phyloP scores from a whole-genome alignment of 129 eudicot genomes.

The Daucus carota region DH1_v3.0 NC_030388.2:29466001-29466500 shows the following conservation, averaged over 20 bases:
- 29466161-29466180: conserved; percentile 52
- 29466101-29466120: no score
- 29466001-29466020: no score
- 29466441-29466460: not conserved
- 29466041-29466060: no score
- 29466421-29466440: not conserved
- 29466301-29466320: conserved; percentile 69
- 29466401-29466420: not conserved
- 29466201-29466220: conserved; percentile 93
- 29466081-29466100: no score
- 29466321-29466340: conserved; percentile 92
- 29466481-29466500: not conserved
- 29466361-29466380: conserved; percentile 77
- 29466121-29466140: not conserved
- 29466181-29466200: conserved; percentile 92
- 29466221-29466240: conserved; percentile 22
- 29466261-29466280: conserved; percentile 22
- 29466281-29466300: conserved; percentile 47
- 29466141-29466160: not conserved
- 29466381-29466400: not conserved
- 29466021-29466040: no score
- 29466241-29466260: conserved; percentile 27
- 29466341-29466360: conserved; percentile 99
- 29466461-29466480: not conserved
- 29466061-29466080: no score